Conservation (phyloP, 176 grass and related monocot genomes). For the Bothriochloa decipiens region DNA sequence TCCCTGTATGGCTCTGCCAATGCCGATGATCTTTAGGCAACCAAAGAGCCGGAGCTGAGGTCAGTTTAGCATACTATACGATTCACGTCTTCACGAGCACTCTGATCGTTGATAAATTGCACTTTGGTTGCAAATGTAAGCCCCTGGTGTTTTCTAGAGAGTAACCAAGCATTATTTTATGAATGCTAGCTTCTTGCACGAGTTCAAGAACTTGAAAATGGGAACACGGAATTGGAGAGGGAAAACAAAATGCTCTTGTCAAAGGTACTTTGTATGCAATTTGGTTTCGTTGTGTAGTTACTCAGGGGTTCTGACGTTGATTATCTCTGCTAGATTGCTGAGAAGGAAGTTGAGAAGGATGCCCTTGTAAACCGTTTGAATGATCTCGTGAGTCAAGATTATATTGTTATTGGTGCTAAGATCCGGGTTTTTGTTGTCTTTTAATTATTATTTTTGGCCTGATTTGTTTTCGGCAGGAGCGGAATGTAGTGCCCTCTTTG, state of each 20-base stretch:
- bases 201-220: conserved; percentile 77
- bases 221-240: conserved; percentile 56
- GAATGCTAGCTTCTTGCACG: conserved; percentile 58
- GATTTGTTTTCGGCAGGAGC: conserved; percentile 58
- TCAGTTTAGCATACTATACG: conserved; percentile 23
- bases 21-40: conserved; percentile 31
- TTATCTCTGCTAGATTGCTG: conserved; percentile 55
- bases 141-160: not conserved
- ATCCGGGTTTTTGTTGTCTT: conserved; percentile 8
- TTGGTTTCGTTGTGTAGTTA: not conserved
- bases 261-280: conserved; percentile 51
- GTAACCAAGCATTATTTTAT: conserved; percentile 13
- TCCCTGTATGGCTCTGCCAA: not conserved
- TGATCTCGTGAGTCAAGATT: conserved; percentile 58
- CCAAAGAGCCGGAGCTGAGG: conserved; percentile 42
- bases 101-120: not conserved
- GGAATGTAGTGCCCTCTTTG: conserved; percentile 62
- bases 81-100: not conserved
- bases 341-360: conserved; percentile 82
- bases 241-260: conserved; percentile 70
- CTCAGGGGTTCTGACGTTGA: conserved; percentile 14
- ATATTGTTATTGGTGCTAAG: conserved; percentile 33
- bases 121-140: not conserved
- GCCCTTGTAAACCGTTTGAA: conserved; percentile 68
- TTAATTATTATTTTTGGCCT: not conserved